A percentile compares a stretch with the other conserved stretches of the same genome.
Conservation (phyloP, 345 rosid genomes). For the Brassica incana region DNA sequence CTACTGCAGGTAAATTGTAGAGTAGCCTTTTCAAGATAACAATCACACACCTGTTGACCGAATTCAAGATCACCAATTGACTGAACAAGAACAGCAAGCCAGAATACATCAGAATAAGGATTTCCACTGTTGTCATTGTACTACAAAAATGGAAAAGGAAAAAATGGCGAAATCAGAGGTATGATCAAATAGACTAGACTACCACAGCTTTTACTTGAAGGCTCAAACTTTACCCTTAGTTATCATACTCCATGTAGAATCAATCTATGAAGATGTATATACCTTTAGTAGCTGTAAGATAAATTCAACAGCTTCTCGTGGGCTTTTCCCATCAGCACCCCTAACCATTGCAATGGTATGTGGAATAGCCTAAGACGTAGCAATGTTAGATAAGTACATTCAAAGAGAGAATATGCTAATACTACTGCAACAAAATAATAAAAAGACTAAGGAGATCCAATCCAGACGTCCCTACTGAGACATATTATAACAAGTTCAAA, state of each 20-base stretch:
- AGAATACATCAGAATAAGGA: constrained; percentile 88
- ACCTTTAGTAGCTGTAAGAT: constrained; percentile 95
- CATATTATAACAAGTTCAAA: not conserved
- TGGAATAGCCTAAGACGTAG: constrained; percentile 72
- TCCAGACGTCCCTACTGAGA: not conserved
- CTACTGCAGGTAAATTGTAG: constrained; percentile 4
- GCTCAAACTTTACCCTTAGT: not conserved
- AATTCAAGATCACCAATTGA: constrained; percentile 92
- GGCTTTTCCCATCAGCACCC: constrained; percentile 82
- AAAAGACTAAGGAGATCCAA: constrained; percentile 10
- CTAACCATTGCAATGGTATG: constrained; percentile 88
- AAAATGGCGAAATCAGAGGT: constrained; percentile 1
- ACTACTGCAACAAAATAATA: constrained; percentile 7
- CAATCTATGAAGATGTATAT: constrained; percentile 12
- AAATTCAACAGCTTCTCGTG: constrained; percentile 97
- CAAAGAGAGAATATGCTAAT: constrained; percentile 9
- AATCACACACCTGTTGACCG: constrained; percentile 75
- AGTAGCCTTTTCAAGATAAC: constrained; percentile 11
- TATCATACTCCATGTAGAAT: constrained; percentile 7
- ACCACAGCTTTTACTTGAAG: constrained; percentile 12
- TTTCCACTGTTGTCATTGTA: constrained; percentile 95
- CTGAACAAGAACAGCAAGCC: constrained; percentile 93
- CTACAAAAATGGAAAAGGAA: constrained; percentile 47
- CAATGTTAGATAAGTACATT: constrained; percentile 8
- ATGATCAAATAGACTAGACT: constrained; percentile 13